Evolutionary conservation across 768 basidiomycete genomes (phyloP).

Genomic region (Rhodotorula graminis): DNA sequence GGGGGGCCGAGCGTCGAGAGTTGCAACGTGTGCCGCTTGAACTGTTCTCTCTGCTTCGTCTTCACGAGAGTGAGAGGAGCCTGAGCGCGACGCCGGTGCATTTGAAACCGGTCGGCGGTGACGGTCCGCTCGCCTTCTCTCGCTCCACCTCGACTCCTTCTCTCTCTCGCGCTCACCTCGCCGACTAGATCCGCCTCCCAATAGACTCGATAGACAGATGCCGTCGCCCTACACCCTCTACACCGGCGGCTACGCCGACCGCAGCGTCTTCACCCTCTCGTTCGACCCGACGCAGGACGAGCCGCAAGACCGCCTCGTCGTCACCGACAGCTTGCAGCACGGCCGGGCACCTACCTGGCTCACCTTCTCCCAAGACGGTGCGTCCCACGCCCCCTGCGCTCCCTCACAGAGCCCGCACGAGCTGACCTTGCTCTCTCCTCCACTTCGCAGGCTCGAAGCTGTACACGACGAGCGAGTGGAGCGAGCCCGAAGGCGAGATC

Average conservation of each 20-base stretch:
- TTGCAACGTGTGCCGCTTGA: no score
- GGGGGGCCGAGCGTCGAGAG: background rate
- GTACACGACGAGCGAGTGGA: no score
- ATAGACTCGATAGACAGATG: background rate
- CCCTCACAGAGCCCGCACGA: no score
- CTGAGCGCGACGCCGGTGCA: no score
- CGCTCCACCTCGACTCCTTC: background rate
- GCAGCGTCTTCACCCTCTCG: constrained; percentile 10
- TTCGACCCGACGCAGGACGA: constrained; percentile 1
- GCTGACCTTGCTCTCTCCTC: no score
- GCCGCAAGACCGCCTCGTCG: background rate
- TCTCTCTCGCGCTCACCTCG: background rate
- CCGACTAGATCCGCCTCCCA: background rate
- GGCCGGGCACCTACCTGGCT: constrained; percentile 32
- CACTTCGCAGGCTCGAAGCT: no score
- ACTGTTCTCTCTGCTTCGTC: no score
- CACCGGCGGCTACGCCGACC: constrained; percentile 23
- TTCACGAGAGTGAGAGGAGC: no score
- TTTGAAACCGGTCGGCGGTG: no score
- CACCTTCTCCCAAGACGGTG: constrained; percentile 8
- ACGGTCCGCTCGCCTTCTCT: no score
- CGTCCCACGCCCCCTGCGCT: background rate
- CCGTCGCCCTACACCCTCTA: constrained; percentile 1
- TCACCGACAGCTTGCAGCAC: background rate
- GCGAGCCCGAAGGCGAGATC: no score